Evolutionary conservation across 345 rosid species (phyloP), one percentile per base, ranked within the genome.

Genomic region (Citrus glauca): DNA sequence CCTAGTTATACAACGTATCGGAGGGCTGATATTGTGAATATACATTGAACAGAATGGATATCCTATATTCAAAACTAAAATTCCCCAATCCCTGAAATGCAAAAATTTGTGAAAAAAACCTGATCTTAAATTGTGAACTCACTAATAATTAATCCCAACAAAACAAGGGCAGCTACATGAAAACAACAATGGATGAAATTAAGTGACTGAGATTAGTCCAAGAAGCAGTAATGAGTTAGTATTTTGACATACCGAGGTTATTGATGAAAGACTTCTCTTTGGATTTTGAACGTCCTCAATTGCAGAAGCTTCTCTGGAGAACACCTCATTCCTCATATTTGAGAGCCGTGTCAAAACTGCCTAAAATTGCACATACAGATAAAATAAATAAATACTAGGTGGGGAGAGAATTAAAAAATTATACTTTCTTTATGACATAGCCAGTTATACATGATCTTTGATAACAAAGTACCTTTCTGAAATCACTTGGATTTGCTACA

Each of bases 291-390:
- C 33, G 37, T 91, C 95, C 74, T 91, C 93, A 66, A 80, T 75
- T 37, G 88, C 64, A 35, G 93, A 81, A 69, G 78, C 78, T 59
- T 85, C 91, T 77, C 81, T 86, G 55, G 90, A 81, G 76, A 80
- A 84, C 59, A 73, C 80, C 77, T 91, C 93, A 42, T 71, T 88
- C 82, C 86, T 91, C 89, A 91, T 86, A 69, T 85, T 80, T 62
- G 93, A 85, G 53, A 91, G 87, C 25, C 81, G 89, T 28, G 87
- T 72, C 83, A 87, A 69, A 78, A 90, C 91, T 79, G 92, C 93
- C 95, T 91, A 78, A 59, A 78, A 74, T 24, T 42, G 28, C 11
- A 56, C 20, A 10, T 16, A 19, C 24, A 32, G 33, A 71, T 22
- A 4, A 11, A 57, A 14, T 3, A 4, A 55, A 11, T 0, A 45